Evolutionary conservation across 495 filamentous ascomycete genomes (phyloP), one percentile per base, ranked within the genome.

Genomic region (Geoglossum glabrum): DNA sequence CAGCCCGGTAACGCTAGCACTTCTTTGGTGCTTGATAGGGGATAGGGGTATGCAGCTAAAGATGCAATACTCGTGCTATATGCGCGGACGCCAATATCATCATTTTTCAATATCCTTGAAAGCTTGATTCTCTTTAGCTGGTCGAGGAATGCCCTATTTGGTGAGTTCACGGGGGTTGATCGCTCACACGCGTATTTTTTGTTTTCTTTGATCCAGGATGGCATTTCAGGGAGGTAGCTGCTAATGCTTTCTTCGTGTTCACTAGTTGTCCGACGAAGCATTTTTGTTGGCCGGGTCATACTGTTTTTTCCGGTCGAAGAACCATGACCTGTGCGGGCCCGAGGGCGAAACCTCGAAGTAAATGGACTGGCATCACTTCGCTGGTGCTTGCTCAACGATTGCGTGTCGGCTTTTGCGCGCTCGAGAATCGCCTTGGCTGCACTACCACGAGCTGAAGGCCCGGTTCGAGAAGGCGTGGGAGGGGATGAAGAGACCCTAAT

Each of bases 11-110:
- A 70, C 10, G 74, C 65, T 6, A 77, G 63, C 19, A 97, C 73
- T 63, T 97, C 88, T 49, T 68, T 62, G 6, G 74, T 63, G 7
- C 68, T 69, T 17, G 65, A 70, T 46, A 87, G 61, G 27, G 65
- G 66, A 58, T 84, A 76, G 0, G 92, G 90, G 63, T 96, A 97
- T 11, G 92, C 86, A 15, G 84, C 79, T 1, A 98, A 62, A 0
- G 84, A 69, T 11, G 92, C 87, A 57, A 98, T 95, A 51, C 81
- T 81, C 5, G 83, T 87, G 56, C 84, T 87, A 65, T 97, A 97
- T 0, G 90, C 88, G n/a, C 86, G 77, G 0, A 88, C 79, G 13
- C 87, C 87, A 52, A 93, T 82, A 26, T 84, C 74, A 61, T 95
- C 87, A 2, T 78, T 77, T 0, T 74, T 79, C 9, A 97, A 72